phyloP scores from a whole-genome alignment of 257 asterid genomes.

The Ballota nigra region DNA sequence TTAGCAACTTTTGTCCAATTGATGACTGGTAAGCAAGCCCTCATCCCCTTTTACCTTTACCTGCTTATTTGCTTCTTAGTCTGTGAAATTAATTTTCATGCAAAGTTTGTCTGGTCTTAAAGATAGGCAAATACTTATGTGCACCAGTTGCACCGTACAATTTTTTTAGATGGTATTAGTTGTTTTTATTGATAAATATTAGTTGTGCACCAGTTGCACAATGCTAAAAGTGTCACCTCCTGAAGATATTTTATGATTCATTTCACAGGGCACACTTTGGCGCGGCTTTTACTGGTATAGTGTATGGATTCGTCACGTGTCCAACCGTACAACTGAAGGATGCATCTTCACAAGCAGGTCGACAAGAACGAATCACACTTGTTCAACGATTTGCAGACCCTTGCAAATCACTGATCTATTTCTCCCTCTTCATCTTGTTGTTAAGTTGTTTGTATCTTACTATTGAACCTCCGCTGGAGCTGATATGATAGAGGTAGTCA shows the following conservation, averaged over 20 bases:
- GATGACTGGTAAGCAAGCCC: constrained; percentile 66
- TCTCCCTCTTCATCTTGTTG: constrained; percentile 51
- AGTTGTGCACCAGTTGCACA: too few species aligned
- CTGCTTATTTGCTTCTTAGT: background rate
- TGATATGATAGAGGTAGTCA: constrained; percentile 20
- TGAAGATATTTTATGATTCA: background rate
- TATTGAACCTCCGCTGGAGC: constrained; percentile 63
- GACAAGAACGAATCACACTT: constrained; percentile 50
- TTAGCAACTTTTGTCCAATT: constrained; percentile 63
- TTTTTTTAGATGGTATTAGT: too few species aligned
- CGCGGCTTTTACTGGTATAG: constrained; percentile 59
- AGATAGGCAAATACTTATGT: background rate
- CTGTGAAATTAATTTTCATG: background rate
- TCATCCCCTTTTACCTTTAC: background rate
- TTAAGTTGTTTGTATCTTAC: constrained; percentile 47
- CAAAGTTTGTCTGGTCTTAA: background rate
- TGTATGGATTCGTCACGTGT: constrained; percentile 58
- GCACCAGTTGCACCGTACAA: too few species aligned
- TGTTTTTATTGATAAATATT: too few species aligned
- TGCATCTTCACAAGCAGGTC: constrained; percentile 41
- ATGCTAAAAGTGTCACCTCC: too few species aligned
- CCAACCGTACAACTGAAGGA: constrained; percentile 57
- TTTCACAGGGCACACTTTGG: constrained; percentile 66
- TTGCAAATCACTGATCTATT: constrained; percentile 57
- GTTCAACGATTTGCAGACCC: constrained; percentile 51